phyloP scores from a whole-genome alignment of 2,329 filamentous ascomycete species.

The Pestalotiopsis fici region DNA sequence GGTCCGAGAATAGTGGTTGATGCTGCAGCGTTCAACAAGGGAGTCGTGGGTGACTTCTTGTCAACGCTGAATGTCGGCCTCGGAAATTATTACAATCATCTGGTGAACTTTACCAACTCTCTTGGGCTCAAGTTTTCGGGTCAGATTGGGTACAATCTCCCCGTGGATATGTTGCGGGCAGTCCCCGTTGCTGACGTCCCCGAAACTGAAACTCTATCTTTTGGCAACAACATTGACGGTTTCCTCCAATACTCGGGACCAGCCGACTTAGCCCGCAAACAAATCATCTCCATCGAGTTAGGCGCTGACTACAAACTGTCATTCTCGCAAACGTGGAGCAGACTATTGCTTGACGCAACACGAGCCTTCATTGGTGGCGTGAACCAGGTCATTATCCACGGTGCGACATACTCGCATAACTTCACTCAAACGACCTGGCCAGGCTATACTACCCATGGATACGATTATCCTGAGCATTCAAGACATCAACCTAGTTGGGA shows the following conservation, averaged over 20 bases:
- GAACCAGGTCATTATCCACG: constrained; percentile 2
- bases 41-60: not conserved
- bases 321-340: not conserved
- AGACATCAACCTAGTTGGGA: constrained; percentile 2
- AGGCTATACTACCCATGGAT: not conserved
- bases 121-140: not conserved
- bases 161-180: not conserved
- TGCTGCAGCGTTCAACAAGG: not conserved
- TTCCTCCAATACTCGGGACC: not conserved
- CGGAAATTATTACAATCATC: not conserved
- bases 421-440: not conserved
- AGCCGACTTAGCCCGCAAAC: not conserved
- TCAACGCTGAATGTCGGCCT: not conserved
- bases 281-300: not conserved
- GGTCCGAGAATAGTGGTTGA: not conserved
- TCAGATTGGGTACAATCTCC: not conserved
- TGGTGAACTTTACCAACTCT: not conserved
- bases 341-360: not conserved
- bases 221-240: not conserved
- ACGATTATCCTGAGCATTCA: not conserved
- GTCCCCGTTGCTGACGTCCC: not conserved
- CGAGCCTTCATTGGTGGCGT: not conserved
- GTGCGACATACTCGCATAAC: not conserved
- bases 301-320: not conserved
- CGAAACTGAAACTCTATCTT: not conserved